These are phyloP conservation scores for Colletotrichum sp. DNA, from an alignment of 2,329 filamentous ascomycete genomes.

Conservation along the genomic window DNA sequence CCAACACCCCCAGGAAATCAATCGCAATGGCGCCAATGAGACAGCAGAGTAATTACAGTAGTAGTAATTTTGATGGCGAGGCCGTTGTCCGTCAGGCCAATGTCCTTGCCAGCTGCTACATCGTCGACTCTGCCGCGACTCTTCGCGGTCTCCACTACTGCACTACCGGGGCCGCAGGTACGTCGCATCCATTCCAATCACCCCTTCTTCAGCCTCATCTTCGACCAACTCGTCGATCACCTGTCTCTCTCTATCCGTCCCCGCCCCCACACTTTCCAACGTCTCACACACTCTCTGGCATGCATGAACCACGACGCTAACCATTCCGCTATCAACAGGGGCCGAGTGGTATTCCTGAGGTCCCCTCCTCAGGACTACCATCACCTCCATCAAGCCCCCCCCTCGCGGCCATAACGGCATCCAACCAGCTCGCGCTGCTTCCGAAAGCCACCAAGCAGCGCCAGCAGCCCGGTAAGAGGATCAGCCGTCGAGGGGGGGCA, in stretches of 20 bases:
- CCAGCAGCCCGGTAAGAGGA: slow-evolving; percentile 37
- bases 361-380: slow-evolving; percentile 82
- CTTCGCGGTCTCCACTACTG: slow-evolving; percentile 92
- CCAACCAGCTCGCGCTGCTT: slow-evolving; percentile 70
- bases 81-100: slow-evolving; percentile 68
- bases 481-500: slow-evolving; percentile 82
- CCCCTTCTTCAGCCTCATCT: slow-evolving; percentile 20
- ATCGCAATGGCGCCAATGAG: slow-evolving; percentile 71
- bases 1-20: slow-evolving; percentile 31
- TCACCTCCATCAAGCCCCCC: slow-evolving; percentile 89
- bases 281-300: not conserved
- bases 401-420: slow-evolving; percentile 75
- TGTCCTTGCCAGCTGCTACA: slow-evolving; percentile 91
- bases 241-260: not conserved
- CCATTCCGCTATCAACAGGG: slow-evolving; percentile 51
- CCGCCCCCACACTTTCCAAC: not conserved
- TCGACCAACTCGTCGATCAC: slow-evolving; percentile 12
- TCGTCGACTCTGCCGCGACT: slow-evolving; percentile 74
- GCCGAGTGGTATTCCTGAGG: slow-evolving; percentile 96
- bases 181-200: slow-evolving; percentile 28
- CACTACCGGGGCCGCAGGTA: slow-evolving; percentile 87
- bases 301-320: not conserved
- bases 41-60: slow-evolving; percentile 70
- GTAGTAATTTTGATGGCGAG: slow-evolving; percentile 76
- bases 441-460: slow-evolving; percentile 56